Conservation (phyloP, 345 rosid species). For the Linum usitatissimum region DNA sequence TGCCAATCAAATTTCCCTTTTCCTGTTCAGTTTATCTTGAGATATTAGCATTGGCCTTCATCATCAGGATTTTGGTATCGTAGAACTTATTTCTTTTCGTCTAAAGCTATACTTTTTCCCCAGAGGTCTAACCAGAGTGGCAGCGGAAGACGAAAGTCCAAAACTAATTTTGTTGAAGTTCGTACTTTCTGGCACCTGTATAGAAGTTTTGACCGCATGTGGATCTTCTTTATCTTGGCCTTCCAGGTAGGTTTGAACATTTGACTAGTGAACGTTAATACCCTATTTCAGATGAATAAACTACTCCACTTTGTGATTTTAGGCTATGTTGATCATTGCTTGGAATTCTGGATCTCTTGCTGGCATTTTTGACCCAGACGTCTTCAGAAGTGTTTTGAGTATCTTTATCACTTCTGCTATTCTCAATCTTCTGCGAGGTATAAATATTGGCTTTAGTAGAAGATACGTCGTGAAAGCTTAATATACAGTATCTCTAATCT, state of each 20-base stretch:
- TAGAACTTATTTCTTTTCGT: not conserved
- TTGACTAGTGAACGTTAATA: slow-evolving; percentile 7
- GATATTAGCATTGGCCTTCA: too few relatives aligned
- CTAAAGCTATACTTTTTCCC: not conserved
- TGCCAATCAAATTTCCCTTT: too few relatives aligned
- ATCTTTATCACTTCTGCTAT: slow-evolving; percentile 83
- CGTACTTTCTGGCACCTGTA: slow-evolving; percentile 92
- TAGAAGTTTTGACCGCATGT: slow-evolving; percentile 96
- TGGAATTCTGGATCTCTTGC: slow-evolving; percentile 66
- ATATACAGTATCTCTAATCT: not conserved
- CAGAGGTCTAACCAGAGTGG: slow-evolving; percentile 47
- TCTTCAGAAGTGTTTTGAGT: slow-evolving; percentile 54
- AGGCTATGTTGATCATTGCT: slow-evolving; percentile 90
- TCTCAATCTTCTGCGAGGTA: slow-evolving; percentile 85
- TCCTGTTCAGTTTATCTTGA: too few relatives aligned
- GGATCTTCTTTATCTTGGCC: slow-evolving; percentile 83
- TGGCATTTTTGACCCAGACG: slow-evolving; percentile 50
- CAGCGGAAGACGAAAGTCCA: slow-evolving; percentile 55
- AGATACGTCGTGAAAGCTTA: not conserved
- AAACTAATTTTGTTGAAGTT: slow-evolving; percentile 96
- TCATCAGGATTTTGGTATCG: not conserved
- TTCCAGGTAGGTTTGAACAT: slow-evolving; percentile 50
- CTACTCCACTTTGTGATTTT: slow-evolving; percentile 19
- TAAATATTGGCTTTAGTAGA: not conserved
- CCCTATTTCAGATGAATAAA: slow-evolving; percentile 11